Evolutionary conservation across 2,329 filamentous ascomycete genomes (phyloP), one percentile per base, ranked within the genome.

Genomic region (Penicillium rolfsii): DNA sequence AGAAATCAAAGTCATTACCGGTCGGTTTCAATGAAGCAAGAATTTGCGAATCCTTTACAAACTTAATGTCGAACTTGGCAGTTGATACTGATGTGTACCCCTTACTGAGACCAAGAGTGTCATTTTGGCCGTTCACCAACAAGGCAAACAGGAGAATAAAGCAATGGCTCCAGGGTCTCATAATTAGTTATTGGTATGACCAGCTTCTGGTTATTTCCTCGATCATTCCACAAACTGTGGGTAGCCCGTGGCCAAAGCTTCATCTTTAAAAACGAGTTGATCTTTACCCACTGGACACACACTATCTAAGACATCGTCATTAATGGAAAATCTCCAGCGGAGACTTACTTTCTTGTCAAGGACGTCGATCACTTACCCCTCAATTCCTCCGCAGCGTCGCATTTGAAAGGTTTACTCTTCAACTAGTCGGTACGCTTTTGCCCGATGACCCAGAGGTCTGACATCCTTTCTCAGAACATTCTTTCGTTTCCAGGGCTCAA

Each of bases 1-100:
- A 76, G 63, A 87, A 87, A 70, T 87, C 82, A 62, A 86, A 87
- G 0, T 72, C 61, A 3, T 72, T 69, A 0, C 72, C 73, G 0
- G 73, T 65, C 4, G 82, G 75, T 9, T 71, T 77, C 12, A 85
- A 68, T 0, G 84, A 85, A 8, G 74, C 80, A 1, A 85, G 76
- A 0, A 83, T 79, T 52, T 83, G 81, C 3, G 81, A 77, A 22
- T 82, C 76, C 4, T 72, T 71, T 46, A 77, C 81, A 2, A 84
- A 70, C 57, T 76, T 74, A 26, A 77, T 70, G 36, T 79, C 76
- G 64, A 83, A 81, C 56, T 80, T 80, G 3, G 68, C 52, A 0
- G 78, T 82, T 7, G 71, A 73, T 26, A 81, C 64, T 2, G 71
- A 73, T n/a, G 78, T 70, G 55, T 76, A 81, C 50, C 80, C 80